Evolutionary conservation across 768 basidiomycete genomes (phyloP), one percentile per base, ranked within the genome.

Genomic region (Tulasnella sp.): DNA sequence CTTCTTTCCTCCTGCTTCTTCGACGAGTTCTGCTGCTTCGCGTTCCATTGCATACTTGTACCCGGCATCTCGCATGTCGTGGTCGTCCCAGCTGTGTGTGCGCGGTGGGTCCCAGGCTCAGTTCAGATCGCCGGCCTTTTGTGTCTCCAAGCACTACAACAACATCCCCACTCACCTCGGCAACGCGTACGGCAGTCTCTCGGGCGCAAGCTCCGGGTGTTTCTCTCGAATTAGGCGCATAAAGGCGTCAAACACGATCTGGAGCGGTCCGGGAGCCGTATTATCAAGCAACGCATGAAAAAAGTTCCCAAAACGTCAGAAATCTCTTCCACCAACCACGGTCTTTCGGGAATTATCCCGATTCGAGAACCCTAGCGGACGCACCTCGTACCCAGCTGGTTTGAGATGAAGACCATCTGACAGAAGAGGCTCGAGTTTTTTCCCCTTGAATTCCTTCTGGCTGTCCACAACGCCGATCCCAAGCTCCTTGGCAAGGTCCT

Each of bases 341-440:
- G 42, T 14, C 42, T 44, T 44, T 68, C 62, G 62, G 62, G 9
- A n/a, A 18, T 2, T 3, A 68, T 18, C 4, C 62, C 62, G 62
- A 68, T 34, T n/a, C 27, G 62, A 68, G 9, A 14, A 38, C n/a
- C n/a, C 75, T 7, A 36, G 27, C n/a, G 9, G n/a, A 62, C 71
- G 72, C 56, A 79, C 78, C 36, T 79, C 78, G 38, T 79, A 79
- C 39, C 78, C 78, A 72, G 78, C 78, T 39, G 78, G 78, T 36
- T 79, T 79, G 34, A 79, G 78, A 74, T 79, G 78, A 36, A 79
- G 52, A 21, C 78, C 78, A 27, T 79, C 78, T 44, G 71, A 72
- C 19, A 79, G 78, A 27, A 79, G 42, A 2, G 68, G 68, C 40
- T 24, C 46, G n/a, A 79, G 44, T 18, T 79, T 68, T 34, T 52